A percentile compares a stretch with the other conserved stretches of the same genome.
These are phyloP conservation scores for Rosa hybrid DNA, from an alignment of 331 rosid genomes.

Conservation along the genomic window DNA sequence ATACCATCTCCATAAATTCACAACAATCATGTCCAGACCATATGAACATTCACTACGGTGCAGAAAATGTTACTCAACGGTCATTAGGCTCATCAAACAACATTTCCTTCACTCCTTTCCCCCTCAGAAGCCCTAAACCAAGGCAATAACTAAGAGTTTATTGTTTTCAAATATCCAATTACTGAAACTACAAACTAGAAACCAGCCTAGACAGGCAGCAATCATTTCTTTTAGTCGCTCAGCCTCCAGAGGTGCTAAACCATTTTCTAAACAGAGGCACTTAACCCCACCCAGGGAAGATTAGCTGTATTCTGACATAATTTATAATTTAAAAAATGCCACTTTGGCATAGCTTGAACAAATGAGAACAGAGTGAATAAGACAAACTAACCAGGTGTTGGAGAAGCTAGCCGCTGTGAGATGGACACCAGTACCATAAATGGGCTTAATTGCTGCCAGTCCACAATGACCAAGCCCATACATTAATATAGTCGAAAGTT, in stretches of 20 bases:
- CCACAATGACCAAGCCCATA: conserved; percentile 71
- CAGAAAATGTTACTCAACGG: not conserved
- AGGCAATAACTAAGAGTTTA: not conserved
- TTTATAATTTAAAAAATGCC: not conserved
- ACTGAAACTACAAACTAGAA: not conserved
- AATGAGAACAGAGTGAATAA: not conserved
- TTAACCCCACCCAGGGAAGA: no score
- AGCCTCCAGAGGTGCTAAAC: not conserved
- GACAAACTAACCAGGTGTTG: conserved; percentile 52
- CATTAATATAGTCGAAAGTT: conserved; percentile 50
- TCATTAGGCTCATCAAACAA: not conserved
- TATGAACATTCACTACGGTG: not conserved
- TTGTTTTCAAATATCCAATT: not conserved
- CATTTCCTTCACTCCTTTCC: not conserved
- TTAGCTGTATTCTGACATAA: no score
- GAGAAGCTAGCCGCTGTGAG: conserved; percentile 60
- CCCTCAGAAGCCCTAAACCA: not conserved
- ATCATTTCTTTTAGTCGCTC: not conserved
- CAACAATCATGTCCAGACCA: conserved; percentile 3
- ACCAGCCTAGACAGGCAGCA: not conserved
- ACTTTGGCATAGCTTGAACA: not conserved
- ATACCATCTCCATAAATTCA: not conserved
- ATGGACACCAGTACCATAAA: conserved; percentile 71
- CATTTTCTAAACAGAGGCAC: not conserved
- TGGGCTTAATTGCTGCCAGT: conserved; percentile 40